Evolutionary conservation across 352 stramenopile genomes (phyloP), one percentile per base, ranked within the genome.

Genomic region (Pythium aquatile): DNA sequence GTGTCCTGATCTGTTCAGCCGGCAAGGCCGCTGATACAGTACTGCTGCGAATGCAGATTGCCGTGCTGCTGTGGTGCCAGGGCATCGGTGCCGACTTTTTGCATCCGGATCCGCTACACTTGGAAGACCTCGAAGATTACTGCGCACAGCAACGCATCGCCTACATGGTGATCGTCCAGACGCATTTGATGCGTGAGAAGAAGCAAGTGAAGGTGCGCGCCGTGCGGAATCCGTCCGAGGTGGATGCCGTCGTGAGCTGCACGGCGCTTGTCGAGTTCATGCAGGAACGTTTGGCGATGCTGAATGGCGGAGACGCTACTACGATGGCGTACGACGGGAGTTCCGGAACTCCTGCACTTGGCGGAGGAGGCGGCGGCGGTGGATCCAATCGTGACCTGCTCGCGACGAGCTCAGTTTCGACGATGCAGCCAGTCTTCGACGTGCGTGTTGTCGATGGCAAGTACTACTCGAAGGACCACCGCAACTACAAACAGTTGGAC

Each of bases 141-240:
- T 94, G 85, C 48, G 74, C 81, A 2, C 81, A 90, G 56, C 79
- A 91, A 46, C 79, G 77, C 35, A 84, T 92, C 14, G 75, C 85
- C 42, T 93, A 80, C 74, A 96, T 96, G 85, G 76, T 96, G 11
- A 88, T 96, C 47, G 83, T 96, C 8, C 85, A 91, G 64, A 92
- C 87, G 32, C 85, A 94, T 63, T 67, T 93, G 74, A 86, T 93
- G 65, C 70, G 72, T 47, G 85, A 94, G 47, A 96, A 94, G 72
- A 86, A 93, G 42, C 84, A 92, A 42, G 80, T 96, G 46, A 94
- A 94, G 61, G 79, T 94, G 26, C 84, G 86, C 1, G 68, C 76
- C 2, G 82, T 94, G 37, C 86, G 87, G 33, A 90, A 80, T 39
- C 81, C 77, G 46, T 83, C 74, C 0, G 85, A 96, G 32, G 73